These are phyloP conservation scores for Quercus gilva DNA, from an alignment of 306 rosid species.

Conservation along the genomic window DNA sequence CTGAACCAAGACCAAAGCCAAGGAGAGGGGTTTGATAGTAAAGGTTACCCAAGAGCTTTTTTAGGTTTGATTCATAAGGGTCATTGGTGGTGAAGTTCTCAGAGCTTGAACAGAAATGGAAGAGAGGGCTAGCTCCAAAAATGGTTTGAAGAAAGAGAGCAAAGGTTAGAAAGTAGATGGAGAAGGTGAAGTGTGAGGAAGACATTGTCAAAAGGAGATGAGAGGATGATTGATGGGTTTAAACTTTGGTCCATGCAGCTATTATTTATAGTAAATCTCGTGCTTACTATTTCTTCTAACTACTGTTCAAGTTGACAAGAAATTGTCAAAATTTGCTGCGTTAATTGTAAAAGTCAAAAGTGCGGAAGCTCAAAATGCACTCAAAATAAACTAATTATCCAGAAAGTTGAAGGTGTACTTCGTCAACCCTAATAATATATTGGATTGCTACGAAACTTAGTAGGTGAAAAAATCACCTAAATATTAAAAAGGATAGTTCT, in stretches of 20 bases:
- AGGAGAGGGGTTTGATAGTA: neutral
- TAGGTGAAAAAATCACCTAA: too few species aligned
- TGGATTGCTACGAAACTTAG: too few species aligned
- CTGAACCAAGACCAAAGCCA: constrained; percentile 1
- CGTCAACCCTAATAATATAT: too few species aligned
- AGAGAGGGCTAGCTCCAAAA: neutral
- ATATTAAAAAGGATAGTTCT: too few species aligned
- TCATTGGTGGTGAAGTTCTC: constrained; percentile 6
- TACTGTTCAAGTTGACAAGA: neutral
- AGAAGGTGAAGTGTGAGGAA: neutral
- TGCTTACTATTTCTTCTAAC: neutral
- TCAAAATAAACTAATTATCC: too few species aligned
- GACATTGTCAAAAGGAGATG: neutral
- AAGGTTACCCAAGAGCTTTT: neutral
- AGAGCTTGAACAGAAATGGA: neutral
- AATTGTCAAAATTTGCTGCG: neutral
- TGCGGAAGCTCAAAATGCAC: too few species aligned
- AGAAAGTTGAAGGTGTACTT: too few species aligned
- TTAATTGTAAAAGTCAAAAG: neutral
- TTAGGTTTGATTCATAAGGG: neutral
- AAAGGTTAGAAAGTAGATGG: neutral
- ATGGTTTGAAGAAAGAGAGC: neutral
- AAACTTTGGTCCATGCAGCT: too few species aligned
- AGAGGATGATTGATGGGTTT: neutral
- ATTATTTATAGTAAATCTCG: neutral